Conservation (phyloP, 805 yeast species). For the Blastobotrys americana region DNA sequence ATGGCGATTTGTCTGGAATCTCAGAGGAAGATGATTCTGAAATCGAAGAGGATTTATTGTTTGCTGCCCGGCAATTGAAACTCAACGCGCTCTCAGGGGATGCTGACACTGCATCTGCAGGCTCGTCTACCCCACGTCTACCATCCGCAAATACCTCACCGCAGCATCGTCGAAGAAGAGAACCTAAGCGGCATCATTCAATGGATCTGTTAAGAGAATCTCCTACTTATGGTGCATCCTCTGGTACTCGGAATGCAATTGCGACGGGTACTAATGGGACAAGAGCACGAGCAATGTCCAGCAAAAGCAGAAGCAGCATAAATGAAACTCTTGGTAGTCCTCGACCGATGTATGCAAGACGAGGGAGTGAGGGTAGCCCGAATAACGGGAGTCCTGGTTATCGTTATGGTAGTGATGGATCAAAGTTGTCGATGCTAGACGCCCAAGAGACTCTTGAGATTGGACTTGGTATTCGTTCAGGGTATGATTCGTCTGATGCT, state of each 20-base stretch:
- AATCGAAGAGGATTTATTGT: constrained; percentile 36
- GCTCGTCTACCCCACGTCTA: constrained; percentile 9
- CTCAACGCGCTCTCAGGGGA: constrained; percentile 14
- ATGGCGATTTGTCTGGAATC: constrained; percentile 27
- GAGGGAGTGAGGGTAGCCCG: neutral
- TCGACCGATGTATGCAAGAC: neutral
- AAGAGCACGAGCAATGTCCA: constrained; percentile 8
- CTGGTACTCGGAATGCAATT: neutral
- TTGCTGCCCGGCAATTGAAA: constrained; percentile 30
- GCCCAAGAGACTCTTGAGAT: constrained; percentile 4
- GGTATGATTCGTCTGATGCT: neutral
- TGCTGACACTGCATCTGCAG: constrained; percentile 6
- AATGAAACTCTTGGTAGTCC: neutral
- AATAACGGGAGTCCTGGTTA: neutral
- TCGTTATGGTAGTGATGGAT: neutral
- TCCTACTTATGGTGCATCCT: neutral
- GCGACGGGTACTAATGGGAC: neutral
- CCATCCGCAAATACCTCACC: constrained; percentile 14
- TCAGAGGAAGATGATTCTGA: constrained; percentile 36
- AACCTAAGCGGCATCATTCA: constrained; percentile 8
- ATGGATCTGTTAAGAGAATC: constrained; percentile 1
- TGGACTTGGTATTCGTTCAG: constrained; percentile 2
- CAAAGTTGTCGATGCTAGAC: neutral
- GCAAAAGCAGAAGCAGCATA: constrained; percentile 3
- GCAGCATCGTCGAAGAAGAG: constrained; percentile 3